These are phyloP conservation scores for Silene uniflora DNA, from an alignment of 148 eudicot genomes.

Conservation along the genomic window DNA sequence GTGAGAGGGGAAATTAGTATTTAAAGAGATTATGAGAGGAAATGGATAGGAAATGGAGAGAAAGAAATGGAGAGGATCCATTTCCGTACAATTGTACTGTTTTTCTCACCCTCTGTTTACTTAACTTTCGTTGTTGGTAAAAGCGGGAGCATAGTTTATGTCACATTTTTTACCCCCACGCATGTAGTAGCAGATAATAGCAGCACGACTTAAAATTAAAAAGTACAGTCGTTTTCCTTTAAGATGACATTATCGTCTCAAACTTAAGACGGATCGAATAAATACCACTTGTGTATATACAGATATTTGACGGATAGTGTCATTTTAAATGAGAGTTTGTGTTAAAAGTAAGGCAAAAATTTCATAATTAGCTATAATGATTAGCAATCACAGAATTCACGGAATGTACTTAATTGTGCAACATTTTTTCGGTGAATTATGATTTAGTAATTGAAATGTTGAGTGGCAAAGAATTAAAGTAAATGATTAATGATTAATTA, in stretches of 20 bases:
- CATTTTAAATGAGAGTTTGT: too few relatives aligned
- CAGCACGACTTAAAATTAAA: too few relatives aligned
- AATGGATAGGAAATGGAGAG: too few relatives aligned
- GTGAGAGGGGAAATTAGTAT: too few relatives aligned
- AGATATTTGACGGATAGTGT: too few relatives aligned
- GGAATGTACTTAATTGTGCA: neutral
- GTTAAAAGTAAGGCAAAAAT: neutral
- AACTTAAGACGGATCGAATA: too few relatives aligned
- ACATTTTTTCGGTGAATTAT: neutral
- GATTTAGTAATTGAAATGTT: neutral
- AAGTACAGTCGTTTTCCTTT: too few relatives aligned
- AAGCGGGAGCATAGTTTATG: neutral
- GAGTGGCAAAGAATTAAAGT: too few relatives aligned
- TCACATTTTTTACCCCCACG: neutral
- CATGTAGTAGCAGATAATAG: neutral
- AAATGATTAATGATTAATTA: slow-evolving; percentile 15
- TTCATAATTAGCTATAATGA: neutral
- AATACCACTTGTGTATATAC: too few relatives aligned
- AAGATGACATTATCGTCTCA: too few relatives aligned
- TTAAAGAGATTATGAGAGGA: too few relatives aligned
- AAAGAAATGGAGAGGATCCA: too few relatives aligned
- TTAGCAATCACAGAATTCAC: neutral
- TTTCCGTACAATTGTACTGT: neutral
- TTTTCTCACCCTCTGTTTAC: neutral
- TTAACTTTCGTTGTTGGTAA: neutral